Base-by-base conservation (phyloP, 495 filamentous ascomycete genomes). In the Pyrenula massariospora region DNA sequence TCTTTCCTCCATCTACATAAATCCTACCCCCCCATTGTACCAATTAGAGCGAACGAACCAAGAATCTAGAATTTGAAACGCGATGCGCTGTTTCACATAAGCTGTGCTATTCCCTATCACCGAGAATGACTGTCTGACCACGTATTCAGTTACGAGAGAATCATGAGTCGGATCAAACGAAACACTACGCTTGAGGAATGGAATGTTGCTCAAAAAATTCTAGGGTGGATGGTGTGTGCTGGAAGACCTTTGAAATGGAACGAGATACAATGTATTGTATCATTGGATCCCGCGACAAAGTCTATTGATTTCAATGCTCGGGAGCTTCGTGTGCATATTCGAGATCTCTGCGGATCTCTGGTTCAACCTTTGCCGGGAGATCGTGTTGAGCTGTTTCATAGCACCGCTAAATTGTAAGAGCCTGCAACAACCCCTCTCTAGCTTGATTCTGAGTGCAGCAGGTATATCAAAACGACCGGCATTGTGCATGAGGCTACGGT, bases 181-280 rank as follows among this genome's bases (percentile, higher is more conserved):
- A 61, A 62, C 24, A 50, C 57, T 3, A 50, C 31, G 49, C 0
- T 15, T 1, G 54, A 48, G 19, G 57, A 72, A 52, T 69, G 67
- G 61, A 19, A 55, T 0, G 60, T 60, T 24, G 70, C 70, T 0
- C 55, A 55, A 51, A 63, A 62, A 53, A 59, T 79, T 12, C 66
- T 80, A 25, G 67, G 68, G 20, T 76, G 73, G 69, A 59, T 79
- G 0, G 60, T 70, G 5, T 73, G 70, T 47, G 69, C 74, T 8
- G 73, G 66, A 56, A 59, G 75, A 19, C 69, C 73, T 1, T 59
- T 80, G 25, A 73, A 70, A 52, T 73, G 68, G 70, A 62, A 67
- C 50, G 77, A 80, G 57, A 65, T 80, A 10, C 70, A 74, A 58
- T 70, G 70, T 1, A 73, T 72, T 22, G 53, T 74, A 25, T 69